These are phyloP conservation scores for Globisporangium abappressorium DNA, from an alignment of 352 stramenopile species.

Conservation along the genomic window DNA sequence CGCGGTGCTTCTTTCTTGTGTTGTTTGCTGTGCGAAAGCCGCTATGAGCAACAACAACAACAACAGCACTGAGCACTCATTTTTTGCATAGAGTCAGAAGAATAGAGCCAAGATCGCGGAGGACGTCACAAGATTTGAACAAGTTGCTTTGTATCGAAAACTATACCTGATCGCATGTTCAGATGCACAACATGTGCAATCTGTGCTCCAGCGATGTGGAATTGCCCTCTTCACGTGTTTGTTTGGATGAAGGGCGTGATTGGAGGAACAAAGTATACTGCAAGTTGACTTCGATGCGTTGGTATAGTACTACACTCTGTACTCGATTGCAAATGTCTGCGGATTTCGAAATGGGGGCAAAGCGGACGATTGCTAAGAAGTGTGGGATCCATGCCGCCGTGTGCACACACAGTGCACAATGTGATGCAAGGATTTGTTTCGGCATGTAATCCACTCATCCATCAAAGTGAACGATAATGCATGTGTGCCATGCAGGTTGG, in stretches of 20 bases:
- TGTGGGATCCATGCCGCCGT: background rate
- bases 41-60: background rate
- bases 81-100: background rate
- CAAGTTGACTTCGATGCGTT: background rate
- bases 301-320: background rate
- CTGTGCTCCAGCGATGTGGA: too few species aligned
- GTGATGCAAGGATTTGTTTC: background rate
- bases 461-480: background rate
- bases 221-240: background rate
- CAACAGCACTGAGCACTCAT: background rate
- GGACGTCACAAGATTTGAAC: background rate
- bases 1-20: background rate
- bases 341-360: background rate
- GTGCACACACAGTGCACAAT: too few species aligned
- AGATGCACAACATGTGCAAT: too few species aligned
- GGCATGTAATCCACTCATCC: background rate
- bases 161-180: background rate
- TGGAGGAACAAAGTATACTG: constrained; percentile 4
- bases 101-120: background rate
- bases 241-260: constrained; percentile 13
- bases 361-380: constrained; percentile 1
- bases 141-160: background rate
- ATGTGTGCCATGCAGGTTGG: background rate
- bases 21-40: background rate
- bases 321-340: background rate